Conservation (phyloP, 371 early-diverging fungal species). For the Smittium mucronatum region DNA sequence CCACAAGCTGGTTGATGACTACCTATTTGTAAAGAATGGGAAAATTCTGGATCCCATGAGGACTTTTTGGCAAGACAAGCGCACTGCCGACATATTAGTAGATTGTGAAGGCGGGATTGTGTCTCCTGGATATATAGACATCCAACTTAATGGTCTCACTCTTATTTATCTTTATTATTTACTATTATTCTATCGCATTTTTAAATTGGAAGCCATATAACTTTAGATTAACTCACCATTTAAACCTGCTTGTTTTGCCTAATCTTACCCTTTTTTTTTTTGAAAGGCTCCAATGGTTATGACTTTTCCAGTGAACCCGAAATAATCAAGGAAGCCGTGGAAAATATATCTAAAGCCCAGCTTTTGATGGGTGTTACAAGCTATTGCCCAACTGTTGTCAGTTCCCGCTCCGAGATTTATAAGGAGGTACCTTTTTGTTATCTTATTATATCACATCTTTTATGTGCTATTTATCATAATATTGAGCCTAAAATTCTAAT, state of each 20-base stretch:
- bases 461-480: no score
- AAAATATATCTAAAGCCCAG: conserved; percentile 58
- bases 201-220: no score
- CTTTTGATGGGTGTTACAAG: conserved; percentile 66
- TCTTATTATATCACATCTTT: not conserved
- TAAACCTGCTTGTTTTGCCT: no score
- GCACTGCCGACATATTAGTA: conserved; percentile 53
- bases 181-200: no score
- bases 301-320: conserved; percentile 63
- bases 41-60: conserved; percentile 62
- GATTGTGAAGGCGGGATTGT: conserved; percentile 61
- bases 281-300: conserved; percentile 37
- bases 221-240: no score
- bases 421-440: conserved; percentile 38
- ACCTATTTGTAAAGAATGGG: conserved; percentile 62
- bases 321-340: conserved; percentile 37
- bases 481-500: no score
- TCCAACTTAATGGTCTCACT: conserved; percentile 80
- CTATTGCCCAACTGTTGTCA: conserved; percentile 74
- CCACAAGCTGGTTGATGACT: conserved; percentile 53
- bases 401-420: conserved; percentile 59
- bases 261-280: no score
- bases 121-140: conserved; percentile 68
- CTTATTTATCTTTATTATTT: no score
- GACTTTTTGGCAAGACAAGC: conserved; percentile 52